phyloP scores from a whole-genome alignment of 352 stramenopile genomes.

The Globisporangium irregulare region DNA sequence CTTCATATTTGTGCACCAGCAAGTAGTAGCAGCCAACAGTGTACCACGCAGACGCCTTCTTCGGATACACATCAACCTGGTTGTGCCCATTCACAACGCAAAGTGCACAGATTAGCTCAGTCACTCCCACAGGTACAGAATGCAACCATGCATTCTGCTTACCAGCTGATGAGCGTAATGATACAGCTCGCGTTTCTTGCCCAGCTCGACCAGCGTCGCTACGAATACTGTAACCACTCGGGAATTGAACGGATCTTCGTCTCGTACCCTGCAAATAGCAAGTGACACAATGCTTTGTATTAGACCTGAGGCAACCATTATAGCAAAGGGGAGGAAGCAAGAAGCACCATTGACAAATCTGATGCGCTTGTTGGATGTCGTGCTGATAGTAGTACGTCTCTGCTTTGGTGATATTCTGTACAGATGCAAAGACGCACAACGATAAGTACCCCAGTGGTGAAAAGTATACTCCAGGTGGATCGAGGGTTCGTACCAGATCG shows the following conservation, averaged over 20 bases:
- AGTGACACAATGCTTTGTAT: background rate
- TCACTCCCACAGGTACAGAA: background rate
- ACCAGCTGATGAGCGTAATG: conserved; percentile 95
- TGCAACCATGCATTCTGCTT: background rate
- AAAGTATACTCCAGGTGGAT: background rate
- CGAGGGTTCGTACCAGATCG: conserved; percentile 36
- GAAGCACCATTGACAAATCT: conserved; percentile 71
- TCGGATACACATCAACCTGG: conserved; percentile 92
- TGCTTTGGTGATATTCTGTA: conserved; percentile 69
- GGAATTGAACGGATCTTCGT: conserved; percentile 78
- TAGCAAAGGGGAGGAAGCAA: background rate
- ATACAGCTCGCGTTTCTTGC: conserved; percentile 94
- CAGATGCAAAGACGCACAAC: background rate
- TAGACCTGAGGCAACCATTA: background rate
- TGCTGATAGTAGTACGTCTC: conserved; percentile 87
- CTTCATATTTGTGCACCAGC: conserved; percentile 91
- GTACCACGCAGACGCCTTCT: conserved; percentile 93
- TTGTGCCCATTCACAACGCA: background rate
- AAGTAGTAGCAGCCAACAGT: conserved; percentile 97
- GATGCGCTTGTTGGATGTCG: conserved; percentile 72
- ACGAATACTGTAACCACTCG: conserved; percentile 84
- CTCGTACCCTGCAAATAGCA: conserved; percentile 45
- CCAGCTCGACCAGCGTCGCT: conserved; percentile 89
- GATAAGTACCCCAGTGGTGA: background rate
- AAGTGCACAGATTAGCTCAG: background rate